These are phyloP conservation scores for Podospora fimiseda DNA, from an alignment of 495 filamentous ascomycete species.

Conservation along the genomic window DNA sequence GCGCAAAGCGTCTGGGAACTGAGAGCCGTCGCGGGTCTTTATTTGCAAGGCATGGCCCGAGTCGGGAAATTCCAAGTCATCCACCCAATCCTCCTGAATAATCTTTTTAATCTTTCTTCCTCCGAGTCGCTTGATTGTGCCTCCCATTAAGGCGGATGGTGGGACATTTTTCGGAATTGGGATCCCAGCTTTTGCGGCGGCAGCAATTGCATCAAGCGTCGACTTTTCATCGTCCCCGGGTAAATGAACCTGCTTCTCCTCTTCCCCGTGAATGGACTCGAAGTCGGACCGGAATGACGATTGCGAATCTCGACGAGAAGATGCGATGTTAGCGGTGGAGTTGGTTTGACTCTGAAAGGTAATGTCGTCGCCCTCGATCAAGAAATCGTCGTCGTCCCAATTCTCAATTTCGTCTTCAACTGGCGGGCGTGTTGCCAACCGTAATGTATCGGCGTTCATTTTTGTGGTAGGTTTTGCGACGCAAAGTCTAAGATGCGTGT, in stretches of 20 bases:
- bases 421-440: slow-evolving; percentile 47
- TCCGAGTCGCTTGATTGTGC: slow-evolving; percentile 87
- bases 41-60: slow-evolving; percentile 55
- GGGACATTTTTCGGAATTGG: slow-evolving; percentile 85
- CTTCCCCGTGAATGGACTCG: slow-evolving; percentile 67
- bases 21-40: slow-evolving; percentile 49
- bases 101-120: slow-evolving; percentile 73
- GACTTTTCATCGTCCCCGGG: slow-evolving; percentile 73
- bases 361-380: slow-evolving; percentile 67
- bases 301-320: slow-evolving; percentile 64
- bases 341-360: slow-evolving; percentile 59
- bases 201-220: slow-evolving; percentile 75
- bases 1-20: slow-evolving; percentile 63
- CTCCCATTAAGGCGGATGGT: slow-evolving; percentile 87
- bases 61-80: slow-evolving; percentile 78
- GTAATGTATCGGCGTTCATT: slow-evolving; percentile 43
- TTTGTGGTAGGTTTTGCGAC: neutral
- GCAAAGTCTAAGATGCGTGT: neutral
- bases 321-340: slow-evolving; percentile 40
- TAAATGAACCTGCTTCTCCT: slow-evolving; percentile 77
- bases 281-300: slow-evolving; percentile 78
- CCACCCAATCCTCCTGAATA: slow-evolving; percentile 80
- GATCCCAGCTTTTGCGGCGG: slow-evolving; percentile 82
- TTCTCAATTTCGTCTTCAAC: slow-evolving; percentile 63
- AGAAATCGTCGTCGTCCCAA: slow-evolving; percentile 83